phyloP scores from a whole-genome alignment of 495 filamentous ascomycete species.

The Trichoderma erinaceum region DNA sequence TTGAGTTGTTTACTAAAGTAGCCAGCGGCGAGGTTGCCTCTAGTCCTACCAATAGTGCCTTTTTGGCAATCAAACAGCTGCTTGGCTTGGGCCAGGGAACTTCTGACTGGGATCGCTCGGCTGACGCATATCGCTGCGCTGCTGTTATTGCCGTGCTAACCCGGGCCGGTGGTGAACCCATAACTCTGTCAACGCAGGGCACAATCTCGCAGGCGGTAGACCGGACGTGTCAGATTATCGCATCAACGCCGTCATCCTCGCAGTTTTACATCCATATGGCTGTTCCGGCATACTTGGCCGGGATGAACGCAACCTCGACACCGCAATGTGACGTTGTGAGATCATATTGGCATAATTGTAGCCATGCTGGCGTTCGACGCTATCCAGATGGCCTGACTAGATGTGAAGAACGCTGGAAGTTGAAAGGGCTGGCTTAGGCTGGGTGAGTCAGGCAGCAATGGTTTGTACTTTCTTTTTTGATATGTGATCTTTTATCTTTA shows the following conservation, averaged over 20 bases:
- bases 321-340: constrained; percentile 9
- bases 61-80: not conserved
- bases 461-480: not conserved
- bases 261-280: constrained; percentile 15
- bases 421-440: not conserved
- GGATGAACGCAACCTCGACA: constrained; percentile 3
- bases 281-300: constrained; percentile 1
- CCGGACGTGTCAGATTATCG: constrained; percentile 5
- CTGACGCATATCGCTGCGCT: constrained; percentile 27
- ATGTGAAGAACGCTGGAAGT: constrained; percentile 2
- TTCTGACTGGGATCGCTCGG: constrained; percentile 22
- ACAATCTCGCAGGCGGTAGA: not conserved
- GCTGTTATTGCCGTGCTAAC: constrained; percentile 27
- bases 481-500: not conserved
- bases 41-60: not conserved
- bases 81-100: constrained; percentile 22
- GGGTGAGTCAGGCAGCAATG: too few relatives aligned
- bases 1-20: constrained; percentile 27
- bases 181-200: not conserved
- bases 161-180: not conserved
- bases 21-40: constrained; percentile 20
- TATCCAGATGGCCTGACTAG: constrained; percentile 11
- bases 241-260: constrained; percentile 2
- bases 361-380: not conserved
- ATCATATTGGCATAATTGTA: constrained; percentile 6